Evolutionary conservation across 306 rosid genomes (phyloP).

Genomic region (Hippophae gyantsensis): DNA sequence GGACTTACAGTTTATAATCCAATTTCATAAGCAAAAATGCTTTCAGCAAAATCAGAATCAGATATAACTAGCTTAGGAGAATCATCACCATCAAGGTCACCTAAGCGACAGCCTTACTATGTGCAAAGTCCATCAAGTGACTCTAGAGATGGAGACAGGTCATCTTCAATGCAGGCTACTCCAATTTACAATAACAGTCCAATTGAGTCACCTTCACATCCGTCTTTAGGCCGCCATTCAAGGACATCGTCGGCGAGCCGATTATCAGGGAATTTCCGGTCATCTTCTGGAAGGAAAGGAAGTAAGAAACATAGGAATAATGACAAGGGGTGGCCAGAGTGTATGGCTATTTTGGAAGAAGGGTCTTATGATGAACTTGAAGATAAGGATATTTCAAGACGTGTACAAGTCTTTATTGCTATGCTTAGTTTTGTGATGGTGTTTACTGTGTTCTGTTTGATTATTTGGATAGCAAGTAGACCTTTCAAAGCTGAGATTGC

Average conservation of each 20-base stretch:
- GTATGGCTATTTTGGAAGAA: conserved; percentile 87
- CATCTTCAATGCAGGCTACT: conserved; percentile 78
- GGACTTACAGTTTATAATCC: no score
- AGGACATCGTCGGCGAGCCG: conserved; percentile 83
- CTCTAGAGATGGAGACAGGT: conserved; percentile 91
- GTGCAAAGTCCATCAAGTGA: conserved; percentile 95
- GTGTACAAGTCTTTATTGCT: conserved; percentile 61
- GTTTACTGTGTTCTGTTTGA: conserved; percentile 71
- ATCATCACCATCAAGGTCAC: conserved; percentile 92
- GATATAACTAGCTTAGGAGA: conserved; percentile 83
- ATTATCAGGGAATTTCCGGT: conserved; percentile 83
- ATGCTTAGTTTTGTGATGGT: conserved; percentile 46
- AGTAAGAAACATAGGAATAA: conserved; percentile 41
- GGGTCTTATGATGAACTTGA: conserved; percentile 63
- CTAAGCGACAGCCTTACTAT: conserved; percentile 63
- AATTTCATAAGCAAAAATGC: conserved; percentile 25
- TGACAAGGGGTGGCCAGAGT: conserved; percentile 98
- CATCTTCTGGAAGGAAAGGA: conserved; percentile 75
- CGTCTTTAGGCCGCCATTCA: conserved; percentile 88
- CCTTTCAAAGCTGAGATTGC: conserved; percentile 59
- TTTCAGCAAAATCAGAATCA: conserved; percentile 72
- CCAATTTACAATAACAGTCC: conserved; percentile 88
- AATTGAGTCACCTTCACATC: conserved; percentile 90
- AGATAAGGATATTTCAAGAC: conserved; percentile 47
- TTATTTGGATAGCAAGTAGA: conserved; percentile 90